Conservation (phyloP, 345 rosid species). For the Eucalyptus curtisii region DNA sequence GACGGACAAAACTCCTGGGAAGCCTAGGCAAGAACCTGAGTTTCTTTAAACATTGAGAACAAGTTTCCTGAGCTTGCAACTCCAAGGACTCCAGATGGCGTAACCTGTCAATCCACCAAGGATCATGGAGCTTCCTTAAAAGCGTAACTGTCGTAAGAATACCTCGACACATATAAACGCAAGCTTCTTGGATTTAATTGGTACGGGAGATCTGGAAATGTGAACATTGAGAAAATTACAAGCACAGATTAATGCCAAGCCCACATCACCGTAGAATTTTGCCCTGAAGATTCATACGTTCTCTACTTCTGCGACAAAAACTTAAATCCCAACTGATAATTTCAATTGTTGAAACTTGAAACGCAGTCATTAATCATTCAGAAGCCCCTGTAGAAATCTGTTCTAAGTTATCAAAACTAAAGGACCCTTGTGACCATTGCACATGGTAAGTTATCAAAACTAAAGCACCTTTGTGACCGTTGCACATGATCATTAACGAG, state of each 20-base stretch:
- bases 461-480: no score
- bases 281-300: no score
- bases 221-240: not conserved
- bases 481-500: no score
- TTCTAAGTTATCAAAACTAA: no score
- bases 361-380: no score
- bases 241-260: not conserved
- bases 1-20: not conserved
- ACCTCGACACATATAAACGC: not conserved
- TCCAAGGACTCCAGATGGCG: not conserved
- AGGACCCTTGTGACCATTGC: no score
- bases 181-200: not conserved
- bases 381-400: no score
- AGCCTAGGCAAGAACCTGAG: not conserved
- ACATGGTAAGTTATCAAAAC: no score
- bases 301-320: no score
- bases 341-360: no score
- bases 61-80: not conserved
- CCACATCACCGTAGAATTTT: rapidly evolving
- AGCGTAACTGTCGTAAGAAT: not conserved
- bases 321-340: no score
- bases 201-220: not conserved
- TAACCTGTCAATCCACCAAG: not conserved
- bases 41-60: not conserved
- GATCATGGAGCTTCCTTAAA: not conserved